phyloP scores from a whole-genome alignment of 2,329 filamentous ascomycete species.

The Monosporascus sp. region DNA sequence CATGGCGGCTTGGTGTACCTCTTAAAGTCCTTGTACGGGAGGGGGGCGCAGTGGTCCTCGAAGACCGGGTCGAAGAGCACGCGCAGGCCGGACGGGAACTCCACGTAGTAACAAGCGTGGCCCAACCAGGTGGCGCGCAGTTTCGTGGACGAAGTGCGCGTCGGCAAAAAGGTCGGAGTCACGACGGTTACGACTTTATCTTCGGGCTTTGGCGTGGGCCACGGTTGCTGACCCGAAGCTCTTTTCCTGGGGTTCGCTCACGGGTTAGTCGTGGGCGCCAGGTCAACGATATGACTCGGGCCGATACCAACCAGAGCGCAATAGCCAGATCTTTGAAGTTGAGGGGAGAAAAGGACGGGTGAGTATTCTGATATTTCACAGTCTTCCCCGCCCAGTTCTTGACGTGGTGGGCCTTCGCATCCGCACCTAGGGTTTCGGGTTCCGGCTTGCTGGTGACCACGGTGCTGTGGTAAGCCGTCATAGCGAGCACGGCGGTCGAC shows the following conservation, averaged over 20 bases:
- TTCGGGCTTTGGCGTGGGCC: slow-evolving; percentile 60
- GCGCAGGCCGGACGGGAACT: slow-evolving; percentile 79
- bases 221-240: slow-evolving; percentile 34
- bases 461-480: slow-evolving; percentile 20
- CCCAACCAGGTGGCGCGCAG: slow-evolving; percentile 91
- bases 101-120: slow-evolving; percentile 89
- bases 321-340: slow-evolving; percentile 4
- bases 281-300: background rate
- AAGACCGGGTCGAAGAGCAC: slow-evolving; percentile 94
- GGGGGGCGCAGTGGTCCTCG: slow-evolving; percentile 77
- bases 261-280: background rate
- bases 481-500: slow-evolving; percentile 13
- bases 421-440: slow-evolving; percentile 36
- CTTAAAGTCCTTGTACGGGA: slow-evolving; percentile 65
- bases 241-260: slow-evolving; percentile 6
- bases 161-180: slow-evolving; percentile 61
- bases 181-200: slow-evolving; percentile 53
- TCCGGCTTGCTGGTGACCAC: slow-evolving; percentile 22
- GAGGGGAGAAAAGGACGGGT: slow-evolving; percentile 37
- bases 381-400: slow-evolving; percentile 33
- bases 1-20: slow-evolving; percentile 76
- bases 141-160: slow-evolving; percentile 47
- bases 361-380: slow-evolving; percentile 44
- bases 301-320: slow-evolving; percentile 11
- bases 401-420: slow-evolving; percentile 44